A percentile compares a stretch with the other conserved stretches of the same genome.
Conservation (phyloP, 2,329 filamentous ascomycete species). For the Exophiala calicioides region DNA sequence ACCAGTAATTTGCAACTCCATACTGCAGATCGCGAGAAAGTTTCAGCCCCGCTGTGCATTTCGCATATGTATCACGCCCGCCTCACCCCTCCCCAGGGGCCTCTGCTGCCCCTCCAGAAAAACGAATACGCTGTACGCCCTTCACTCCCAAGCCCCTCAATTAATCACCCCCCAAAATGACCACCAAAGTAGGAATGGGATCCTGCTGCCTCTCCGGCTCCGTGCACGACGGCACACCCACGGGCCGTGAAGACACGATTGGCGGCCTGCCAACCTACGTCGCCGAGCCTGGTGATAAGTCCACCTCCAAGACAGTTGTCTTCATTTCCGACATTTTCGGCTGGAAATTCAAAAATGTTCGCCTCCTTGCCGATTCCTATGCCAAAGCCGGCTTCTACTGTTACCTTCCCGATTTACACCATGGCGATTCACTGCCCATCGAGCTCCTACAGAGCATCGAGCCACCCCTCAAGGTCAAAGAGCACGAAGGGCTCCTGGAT, state of each 20-base stretch:
- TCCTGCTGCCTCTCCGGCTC: slow-evolving; percentile 45
- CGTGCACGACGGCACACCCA: slow-evolving; percentile 29
- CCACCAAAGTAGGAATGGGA: slow-evolving; percentile 43
- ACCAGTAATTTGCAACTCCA: too few relatives aligned
- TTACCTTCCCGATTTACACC: slow-evolving; percentile 47
- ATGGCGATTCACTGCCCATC: slow-evolving; percentile 42
- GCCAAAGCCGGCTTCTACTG: slow-evolving; percentile 48
- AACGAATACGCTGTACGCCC: too few relatives aligned
- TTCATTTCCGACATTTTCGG: slow-evolving; percentile 54
- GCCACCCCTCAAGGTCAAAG: slow-evolving; percentile 43
- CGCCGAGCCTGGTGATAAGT: slow-evolving; percentile 43
- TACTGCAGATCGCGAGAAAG: too few relatives aligned
- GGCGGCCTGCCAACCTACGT: slow-evolving; percentile 46
- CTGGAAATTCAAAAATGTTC: slow-evolving; percentile 49
- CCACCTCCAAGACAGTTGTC: slow-evolving; percentile 48
- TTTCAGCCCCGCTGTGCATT: too few relatives aligned
- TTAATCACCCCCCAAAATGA: slow-evolving; percentile 34
- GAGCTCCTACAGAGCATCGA: slow-evolving; percentile 46
- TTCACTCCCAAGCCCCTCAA: neutral
- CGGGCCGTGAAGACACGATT: slow-evolving; percentile 43
- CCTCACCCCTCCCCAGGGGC: too few relatives aligned
- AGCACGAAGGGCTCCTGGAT: slow-evolving; percentile 39
- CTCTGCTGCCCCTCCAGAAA: too few relatives aligned
- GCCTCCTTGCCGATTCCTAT: slow-evolving; percentile 51
- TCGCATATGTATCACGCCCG: too few relatives aligned